phyloP scores from a whole-genome alignment of 2,329 filamentous ascomycete species.

The Stachybotrys elegans region DNA sequence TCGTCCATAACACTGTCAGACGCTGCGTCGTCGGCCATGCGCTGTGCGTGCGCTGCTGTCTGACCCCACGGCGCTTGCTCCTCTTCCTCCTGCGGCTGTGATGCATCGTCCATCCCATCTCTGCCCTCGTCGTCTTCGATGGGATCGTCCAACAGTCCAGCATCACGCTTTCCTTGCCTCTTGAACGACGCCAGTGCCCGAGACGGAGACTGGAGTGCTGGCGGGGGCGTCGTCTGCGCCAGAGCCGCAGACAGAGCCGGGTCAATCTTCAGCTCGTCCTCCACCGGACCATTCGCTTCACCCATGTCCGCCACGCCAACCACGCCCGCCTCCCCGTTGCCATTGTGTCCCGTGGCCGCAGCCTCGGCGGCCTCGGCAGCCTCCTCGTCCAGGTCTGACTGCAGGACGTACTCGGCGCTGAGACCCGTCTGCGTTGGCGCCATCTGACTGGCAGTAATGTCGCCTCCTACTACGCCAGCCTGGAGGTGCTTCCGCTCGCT shows the following conservation, averaged over 20 bases:
- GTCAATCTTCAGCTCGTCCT: constrained; percentile 26
- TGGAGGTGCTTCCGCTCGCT: constrained; percentile 29
- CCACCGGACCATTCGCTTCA: too few species aligned
- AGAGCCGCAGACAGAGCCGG: too few species aligned
- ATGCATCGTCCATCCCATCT: not conserved
- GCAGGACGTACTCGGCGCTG: constrained; percentile 23
- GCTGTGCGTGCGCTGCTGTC: constrained; percentile 6
- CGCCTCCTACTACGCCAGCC: too few species aligned
- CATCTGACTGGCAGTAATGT: too few species aligned
- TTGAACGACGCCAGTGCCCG: constrained; percentile 9
- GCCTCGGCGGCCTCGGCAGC: constrained; percentile 6
- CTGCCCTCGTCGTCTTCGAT: constrained; percentile 1
- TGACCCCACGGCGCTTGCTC: constrained; percentile 7
- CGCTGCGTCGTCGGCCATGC: constrained; percentile 11
- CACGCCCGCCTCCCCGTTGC: constrained; percentile 9
- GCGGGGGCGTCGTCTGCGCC: constrained; percentile 9
- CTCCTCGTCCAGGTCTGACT: constrained; percentile 23
- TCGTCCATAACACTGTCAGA: constrained; percentile 35
- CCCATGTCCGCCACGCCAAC: too few species aligned
- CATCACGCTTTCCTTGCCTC: constrained; percentile 10
- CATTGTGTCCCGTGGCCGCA: constrained; percentile 7
- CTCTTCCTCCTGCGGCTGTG: not conserved
- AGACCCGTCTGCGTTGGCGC: too few species aligned
- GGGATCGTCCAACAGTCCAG: not conserved
- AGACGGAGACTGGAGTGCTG: constrained; percentile 10